phyloP scores from a whole-genome alignment of 208 protist genomes.

The Kentomonas sorsogonicus region DNA sequence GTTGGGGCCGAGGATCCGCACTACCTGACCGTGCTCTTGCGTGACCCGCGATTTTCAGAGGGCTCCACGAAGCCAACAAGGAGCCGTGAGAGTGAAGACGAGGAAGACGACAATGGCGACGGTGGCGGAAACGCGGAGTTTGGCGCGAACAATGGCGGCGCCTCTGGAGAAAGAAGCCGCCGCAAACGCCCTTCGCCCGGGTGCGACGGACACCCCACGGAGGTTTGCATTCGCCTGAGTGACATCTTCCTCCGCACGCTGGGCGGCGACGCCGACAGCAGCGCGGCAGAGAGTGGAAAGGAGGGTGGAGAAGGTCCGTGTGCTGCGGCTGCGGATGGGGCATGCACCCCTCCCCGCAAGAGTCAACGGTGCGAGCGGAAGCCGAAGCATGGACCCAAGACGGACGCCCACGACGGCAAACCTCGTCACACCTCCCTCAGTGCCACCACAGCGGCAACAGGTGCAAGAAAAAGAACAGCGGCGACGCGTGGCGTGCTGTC shows the following conservation, averaged over 20 bases:
- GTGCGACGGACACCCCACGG: too few species aligned
- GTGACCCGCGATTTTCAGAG: conserved; percentile 6
- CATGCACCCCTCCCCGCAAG: neutral
- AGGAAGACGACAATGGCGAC: neutral
- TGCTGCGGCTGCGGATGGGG: too few species aligned
- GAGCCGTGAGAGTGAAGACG: neutral
- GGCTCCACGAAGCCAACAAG: too few species aligned
- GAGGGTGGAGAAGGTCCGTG: too few species aligned
- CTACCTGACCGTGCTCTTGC: conserved; percentile 18
- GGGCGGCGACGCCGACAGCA: too few species aligned
- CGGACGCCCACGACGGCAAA: neutral
- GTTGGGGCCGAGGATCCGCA: conserved; percentile 62
- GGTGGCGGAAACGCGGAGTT: too few species aligned
- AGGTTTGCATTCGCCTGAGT: too few species aligned
- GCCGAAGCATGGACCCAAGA: neutral
- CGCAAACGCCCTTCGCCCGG: too few species aligned
- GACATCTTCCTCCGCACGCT: too few species aligned
- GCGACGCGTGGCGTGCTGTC: conserved; percentile 21
- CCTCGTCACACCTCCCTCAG: neutral
- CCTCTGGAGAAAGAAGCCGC: too few species aligned
- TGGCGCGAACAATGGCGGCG: too few species aligned
- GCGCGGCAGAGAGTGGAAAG: too few species aligned
- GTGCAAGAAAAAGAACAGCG: neutral
- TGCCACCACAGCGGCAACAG: neutral
- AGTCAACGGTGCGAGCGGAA: neutral